Evolutionary conservation across 805 yeast species (phyloP).

Genomic region (Schwanniomyces vanrijiae): DNA sequence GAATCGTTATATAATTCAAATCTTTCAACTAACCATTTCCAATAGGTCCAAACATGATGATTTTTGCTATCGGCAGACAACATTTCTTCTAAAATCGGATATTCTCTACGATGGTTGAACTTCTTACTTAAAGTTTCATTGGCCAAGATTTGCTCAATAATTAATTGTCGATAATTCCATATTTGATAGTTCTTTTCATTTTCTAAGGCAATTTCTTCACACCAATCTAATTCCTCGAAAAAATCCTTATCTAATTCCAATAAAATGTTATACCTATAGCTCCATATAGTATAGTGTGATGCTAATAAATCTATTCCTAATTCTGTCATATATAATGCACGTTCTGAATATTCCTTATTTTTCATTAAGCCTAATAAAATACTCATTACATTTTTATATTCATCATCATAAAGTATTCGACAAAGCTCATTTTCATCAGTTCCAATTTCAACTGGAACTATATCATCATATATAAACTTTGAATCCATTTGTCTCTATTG

Average conservation of each 20-base stretch:
- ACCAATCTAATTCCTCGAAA: constrained; percentile 70
- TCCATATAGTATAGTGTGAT: constrained; percentile 93
- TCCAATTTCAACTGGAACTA: constrained; percentile 41
- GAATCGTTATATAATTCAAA: constrained; percentile 46
- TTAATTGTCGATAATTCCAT: constrained; percentile 87
- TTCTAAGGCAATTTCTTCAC: constrained; percentile 68
- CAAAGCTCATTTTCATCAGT: constrained; percentile 53
- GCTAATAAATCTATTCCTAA: constrained; percentile 67
- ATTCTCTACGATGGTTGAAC: constrained; percentile 55
- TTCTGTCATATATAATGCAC: constrained; percentile 70
- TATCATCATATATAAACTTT: constrained; percentile 38
- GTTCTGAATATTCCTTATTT: constrained; percentile 58
- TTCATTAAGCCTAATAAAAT: constrained; percentile 59
- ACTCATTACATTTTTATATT: constrained; percentile 64
- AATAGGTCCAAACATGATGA: constrained; percentile 94
- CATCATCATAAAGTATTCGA: constrained; percentile 69
- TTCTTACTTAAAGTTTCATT: constrained; percentile 9
- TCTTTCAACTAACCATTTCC: constrained; percentile 74
- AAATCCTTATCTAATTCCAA: constrained; percentile 36
- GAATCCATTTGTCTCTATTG: not conserved
- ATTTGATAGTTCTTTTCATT: constrained; percentile 93
- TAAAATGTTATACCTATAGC: constrained; percentile 58
- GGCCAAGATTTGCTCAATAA: constrained; percentile 43
- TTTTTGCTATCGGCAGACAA: constrained; percentile 80
- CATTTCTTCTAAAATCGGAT: constrained; percentile 65